Evolutionary conservation across 495 filamentous ascomycete species (phyloP).

Genomic region (Podospora didyma): DNA sequence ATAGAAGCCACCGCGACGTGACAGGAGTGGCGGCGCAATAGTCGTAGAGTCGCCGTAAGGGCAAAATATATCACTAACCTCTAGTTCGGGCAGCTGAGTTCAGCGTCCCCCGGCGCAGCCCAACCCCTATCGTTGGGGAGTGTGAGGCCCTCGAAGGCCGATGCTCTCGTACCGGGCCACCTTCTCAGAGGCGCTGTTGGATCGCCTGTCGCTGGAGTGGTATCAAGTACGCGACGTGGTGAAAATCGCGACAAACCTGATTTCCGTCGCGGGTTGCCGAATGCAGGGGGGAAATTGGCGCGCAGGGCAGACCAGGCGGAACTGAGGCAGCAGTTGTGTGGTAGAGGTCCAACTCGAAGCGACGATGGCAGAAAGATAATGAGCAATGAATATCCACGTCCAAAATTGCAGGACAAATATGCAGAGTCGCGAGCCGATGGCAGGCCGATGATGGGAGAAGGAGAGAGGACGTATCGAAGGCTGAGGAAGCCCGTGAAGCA

Average conservation of each 20-base stretch:
- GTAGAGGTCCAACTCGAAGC: neutral
- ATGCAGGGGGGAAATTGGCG: constrained; percentile 27
- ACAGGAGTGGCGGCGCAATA: neutral
- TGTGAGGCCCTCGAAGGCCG: constrained; percentile 19
- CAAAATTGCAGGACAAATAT: constrained; percentile 20
- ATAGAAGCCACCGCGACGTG: neutral
- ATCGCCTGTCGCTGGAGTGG: constrained; percentile 4
- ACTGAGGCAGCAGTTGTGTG: neutral
- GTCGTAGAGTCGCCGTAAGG: neutral
- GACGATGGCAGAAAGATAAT: constrained; percentile 15
- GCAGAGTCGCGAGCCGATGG: constrained; percentile 19
- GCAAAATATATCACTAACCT: constrained; percentile 12
- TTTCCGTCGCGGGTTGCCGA: constrained; percentile 13
- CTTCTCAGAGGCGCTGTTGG: constrained; percentile 2
- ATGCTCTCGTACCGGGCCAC: constrained; percentile 15
- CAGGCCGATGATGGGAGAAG: constrained; percentile 27
- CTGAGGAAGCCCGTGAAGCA: constrained; percentile 38
- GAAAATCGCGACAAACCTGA: constrained; percentile 12
- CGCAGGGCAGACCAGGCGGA: constrained; percentile 18
- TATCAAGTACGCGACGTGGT: constrained; percentile 5
- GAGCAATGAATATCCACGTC: constrained; percentile 18
- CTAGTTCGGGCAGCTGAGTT: constrained; percentile 11
- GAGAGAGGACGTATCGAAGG: constrained; percentile 30
- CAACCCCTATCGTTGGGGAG: constrained; percentile 23
- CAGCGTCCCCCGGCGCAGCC: constrained; percentile 12